Evolutionary conservation across 108 stramenopile genomes (phyloP).

Genomic region (Aurantiochytrium sp.): DNA sequence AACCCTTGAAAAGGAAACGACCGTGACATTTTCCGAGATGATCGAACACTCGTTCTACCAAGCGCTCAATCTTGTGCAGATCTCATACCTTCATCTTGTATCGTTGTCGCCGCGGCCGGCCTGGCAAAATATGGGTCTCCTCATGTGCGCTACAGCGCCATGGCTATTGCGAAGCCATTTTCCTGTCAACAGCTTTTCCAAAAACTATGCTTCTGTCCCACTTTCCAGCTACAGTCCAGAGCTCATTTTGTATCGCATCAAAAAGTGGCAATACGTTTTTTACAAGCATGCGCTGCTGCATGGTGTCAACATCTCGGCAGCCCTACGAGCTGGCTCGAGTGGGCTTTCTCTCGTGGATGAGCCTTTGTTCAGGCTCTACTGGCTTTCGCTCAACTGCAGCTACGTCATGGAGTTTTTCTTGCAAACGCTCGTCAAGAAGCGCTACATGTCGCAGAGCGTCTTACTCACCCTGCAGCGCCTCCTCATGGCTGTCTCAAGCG

Average conservation of each 20-base stretch:
- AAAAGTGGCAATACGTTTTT: slow-evolving; percentile 72
- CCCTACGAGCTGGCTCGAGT: not conserved
- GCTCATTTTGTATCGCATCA: slow-evolving; percentile 62
- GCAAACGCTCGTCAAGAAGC: slow-evolving; percentile 66
- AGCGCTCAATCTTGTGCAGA: slow-evolving; percentile 60
- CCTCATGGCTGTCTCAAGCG: slow-evolving; percentile 50
- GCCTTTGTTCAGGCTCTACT: slow-evolving; percentile 58
- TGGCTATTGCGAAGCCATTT: slow-evolving; percentile 55
- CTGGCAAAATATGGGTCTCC: not conserved
- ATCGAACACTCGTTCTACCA: slow-evolving; percentile 77
- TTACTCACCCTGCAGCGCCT: slow-evolving; percentile 54
- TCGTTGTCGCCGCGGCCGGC: not conserved
- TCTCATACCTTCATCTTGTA: slow-evolving; percentile 53
- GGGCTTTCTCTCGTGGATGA: not conserved
- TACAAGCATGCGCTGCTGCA: slow-evolving; percentile 75
- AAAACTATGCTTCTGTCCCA: slow-evolving; percentile 21
- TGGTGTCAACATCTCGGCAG: slow-evolving; percentile 62
- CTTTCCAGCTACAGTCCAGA: not conserved
- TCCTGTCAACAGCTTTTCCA: slow-evolving; percentile 66
- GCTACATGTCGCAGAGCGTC: slow-evolving; percentile 36
- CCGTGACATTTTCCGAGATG: slow-evolving; percentile 76
- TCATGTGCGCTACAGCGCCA: slow-evolving; percentile 56
- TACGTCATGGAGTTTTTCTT: slow-evolving; percentile 81
- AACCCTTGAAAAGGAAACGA: slow-evolving; percentile 54
- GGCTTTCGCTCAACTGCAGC: slow-evolving; percentile 59